A percentile compares a stretch with the other conserved stretches of the same genome.
phyloP scores from a whole-genome alignment of 257 asterid genomes.

The Haberlea rhodopensis region DNA sequence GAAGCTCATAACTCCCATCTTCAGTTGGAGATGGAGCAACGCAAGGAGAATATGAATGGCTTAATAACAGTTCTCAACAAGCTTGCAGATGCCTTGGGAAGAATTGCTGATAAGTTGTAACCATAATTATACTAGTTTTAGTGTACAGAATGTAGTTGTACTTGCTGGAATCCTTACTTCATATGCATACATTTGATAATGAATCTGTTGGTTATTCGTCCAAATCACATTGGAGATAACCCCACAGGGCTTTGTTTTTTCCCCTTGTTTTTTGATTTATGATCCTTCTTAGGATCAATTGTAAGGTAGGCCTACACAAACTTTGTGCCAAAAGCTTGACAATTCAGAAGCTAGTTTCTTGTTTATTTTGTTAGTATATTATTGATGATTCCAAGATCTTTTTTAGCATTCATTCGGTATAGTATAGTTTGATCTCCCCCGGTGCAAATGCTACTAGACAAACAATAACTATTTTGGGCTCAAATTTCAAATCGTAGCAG shows the following conservation, averaged over 20 bases:
- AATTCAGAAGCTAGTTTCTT: not conserved
- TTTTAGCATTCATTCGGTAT: too few relatives aligned
- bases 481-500: too few relatives aligned
- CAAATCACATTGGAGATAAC: slow-evolving; percentile 20
- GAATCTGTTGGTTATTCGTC: slow-evolving; percentile 28
- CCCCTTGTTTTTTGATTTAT: too few relatives aligned
- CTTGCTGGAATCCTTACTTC: slow-evolving; percentile 16
- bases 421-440: too few relatives aligned
- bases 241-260: not conserved
- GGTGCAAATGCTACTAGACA: too few relatives aligned
- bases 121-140: slow-evolving; percentile 2
- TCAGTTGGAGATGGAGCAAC: slow-evolving; percentile 71
- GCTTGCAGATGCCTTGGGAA: slow-evolving; percentile 78
- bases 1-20: slow-evolving; percentile 65
- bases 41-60: slow-evolving; percentile 58
- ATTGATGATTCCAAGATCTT: not conserved
- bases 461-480: too few relatives aligned
- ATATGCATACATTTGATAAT: slow-evolving; percentile 8
- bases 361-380: too few relatives aligned
- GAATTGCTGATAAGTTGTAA: slow-evolving; percentile 87
- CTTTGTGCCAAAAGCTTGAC: not conserved
- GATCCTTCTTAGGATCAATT: not conserved
- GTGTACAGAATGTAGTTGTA: slow-evolving; percentile 31
- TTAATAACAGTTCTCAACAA: slow-evolving; percentile 64
- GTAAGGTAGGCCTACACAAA: not conserved